Conservation (phyloP, 805 yeast genomes). For the Lipomyces sp. region DNA sequence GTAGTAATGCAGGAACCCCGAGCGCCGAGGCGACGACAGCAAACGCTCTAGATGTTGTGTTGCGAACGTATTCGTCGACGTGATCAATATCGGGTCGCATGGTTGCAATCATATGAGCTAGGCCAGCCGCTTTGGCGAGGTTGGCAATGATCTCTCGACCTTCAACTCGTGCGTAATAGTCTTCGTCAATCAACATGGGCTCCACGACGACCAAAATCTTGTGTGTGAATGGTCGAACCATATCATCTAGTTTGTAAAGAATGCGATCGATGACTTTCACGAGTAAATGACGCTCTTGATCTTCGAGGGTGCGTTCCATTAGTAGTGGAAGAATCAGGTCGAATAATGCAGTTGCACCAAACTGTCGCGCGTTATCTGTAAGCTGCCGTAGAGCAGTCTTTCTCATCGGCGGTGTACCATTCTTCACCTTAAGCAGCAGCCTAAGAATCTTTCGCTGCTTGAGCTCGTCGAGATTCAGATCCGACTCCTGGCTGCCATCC, state of each 20-base stretch:
- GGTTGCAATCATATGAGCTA: slow-evolving; percentile 75
- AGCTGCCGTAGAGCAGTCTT: slow-evolving; percentile 70
- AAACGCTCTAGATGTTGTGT: slow-evolving; percentile 73
- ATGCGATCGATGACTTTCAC: slow-evolving; percentile 77
- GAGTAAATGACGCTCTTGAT: slow-evolving; percentile 80
- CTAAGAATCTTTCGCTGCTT: slow-evolving; percentile 66
- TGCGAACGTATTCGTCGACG: slow-evolving; percentile 78
- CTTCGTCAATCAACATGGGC: slow-evolving; percentile 82
- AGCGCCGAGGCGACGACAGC: slow-evolving; percentile 83
- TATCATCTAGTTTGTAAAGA: slow-evolving; percentile 65
- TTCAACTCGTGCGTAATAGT: slow-evolving; percentile 70
- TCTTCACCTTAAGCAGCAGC: slow-evolving; percentile 70
- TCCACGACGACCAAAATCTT: slow-evolving; percentile 73
- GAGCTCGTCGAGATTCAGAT: slow-evolving; percentile 56
- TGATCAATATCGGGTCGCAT: slow-evolving; percentile 83
- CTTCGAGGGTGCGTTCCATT: slow-evolving; percentile 72
- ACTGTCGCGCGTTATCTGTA: slow-evolving; percentile 62
- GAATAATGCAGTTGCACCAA: slow-evolving; percentile 74
- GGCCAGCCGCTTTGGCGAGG: slow-evolving; percentile 79
- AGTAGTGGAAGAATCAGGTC: slow-evolving; percentile 75
- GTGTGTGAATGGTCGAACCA: slow-evolving; percentile 72
- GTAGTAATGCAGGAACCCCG: slow-evolving; percentile 72
- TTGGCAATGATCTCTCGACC: slow-evolving; percentile 79
- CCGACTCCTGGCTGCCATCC: slow-evolving; percentile 43
- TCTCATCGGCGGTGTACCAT: slow-evolving; percentile 72